These are phyloP conservation scores for Lecanosticta acicola DNA, from an alignment of 2,329 filamentous ascomycete genomes.

Conservation along the genomic window DNA sequence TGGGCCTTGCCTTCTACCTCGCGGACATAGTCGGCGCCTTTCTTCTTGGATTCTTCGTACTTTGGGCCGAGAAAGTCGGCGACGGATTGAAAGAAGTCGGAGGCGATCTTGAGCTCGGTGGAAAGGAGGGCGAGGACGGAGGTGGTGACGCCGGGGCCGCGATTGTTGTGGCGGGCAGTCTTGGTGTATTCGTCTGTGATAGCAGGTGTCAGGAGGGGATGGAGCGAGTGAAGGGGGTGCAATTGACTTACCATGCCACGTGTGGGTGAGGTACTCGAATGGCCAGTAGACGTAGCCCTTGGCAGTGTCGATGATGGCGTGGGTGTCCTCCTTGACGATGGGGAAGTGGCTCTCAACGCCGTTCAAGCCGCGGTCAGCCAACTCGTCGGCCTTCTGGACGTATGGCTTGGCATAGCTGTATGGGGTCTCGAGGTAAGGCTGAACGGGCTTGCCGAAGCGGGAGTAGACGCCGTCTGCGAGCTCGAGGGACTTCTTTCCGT, in stretches of 20 bases:
- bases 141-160: constrained; percentile 26
- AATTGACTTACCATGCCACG: constrained; percentile 28
- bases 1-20: constrained; percentile 25
- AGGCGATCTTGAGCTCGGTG: constrained; percentile 31
- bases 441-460: constrained; percentile 68
- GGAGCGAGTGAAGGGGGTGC: neutral
- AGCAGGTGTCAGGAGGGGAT: constrained; percentile 4
- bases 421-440: constrained; percentile 72
- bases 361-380: constrained; percentile 50
- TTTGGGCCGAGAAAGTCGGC: constrained; percentile 31
- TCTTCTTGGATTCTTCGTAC: constrained; percentile 34
- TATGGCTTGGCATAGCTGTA: constrained; percentile 82
- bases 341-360: constrained; percentile 51
- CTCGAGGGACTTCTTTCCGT: constrained; percentile 75
- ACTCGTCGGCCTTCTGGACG: constrained; percentile 69
- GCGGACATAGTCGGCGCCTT: constrained; percentile 26
- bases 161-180: constrained; percentile 31
- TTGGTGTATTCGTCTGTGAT: constrained; percentile 35
- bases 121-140: constrained; percentile 31
- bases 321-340: constrained; percentile 50
- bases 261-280: constrained; percentile 30
- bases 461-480: constrained; percentile 69
- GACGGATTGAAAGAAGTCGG: constrained; percentile 30
- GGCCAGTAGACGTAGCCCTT: constrained; percentile 59
- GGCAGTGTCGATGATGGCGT: constrained; percentile 52